Conservation (phyloP, 306 rosid species). For the Quercus bicolor region DNA sequence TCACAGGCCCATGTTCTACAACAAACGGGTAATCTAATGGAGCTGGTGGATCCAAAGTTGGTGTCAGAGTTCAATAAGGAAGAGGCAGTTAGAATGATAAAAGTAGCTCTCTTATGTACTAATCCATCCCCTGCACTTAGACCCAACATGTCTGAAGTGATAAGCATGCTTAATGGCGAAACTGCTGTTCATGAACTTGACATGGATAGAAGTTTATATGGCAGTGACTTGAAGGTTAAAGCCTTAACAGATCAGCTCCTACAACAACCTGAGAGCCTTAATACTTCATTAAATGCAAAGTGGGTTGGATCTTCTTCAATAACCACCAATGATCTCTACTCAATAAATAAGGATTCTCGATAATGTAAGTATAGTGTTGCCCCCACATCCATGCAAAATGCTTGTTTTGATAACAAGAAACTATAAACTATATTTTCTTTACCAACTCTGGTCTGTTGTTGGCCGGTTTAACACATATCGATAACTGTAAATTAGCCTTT, state of each 20-base stretch:
- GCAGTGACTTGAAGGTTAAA: conserved; percentile 37
- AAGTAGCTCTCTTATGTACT: conserved; percentile 55
- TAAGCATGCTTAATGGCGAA: conserved; percentile 59
- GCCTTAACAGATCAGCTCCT: conserved; percentile 29
- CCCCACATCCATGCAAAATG: neutral
- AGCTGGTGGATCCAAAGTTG: conserved; percentile 52
- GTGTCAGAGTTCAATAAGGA: conserved; percentile 36
- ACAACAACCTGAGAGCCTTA: neutral
- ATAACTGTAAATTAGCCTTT: no score
- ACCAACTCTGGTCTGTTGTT: no score
- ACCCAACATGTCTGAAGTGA: conserved; percentile 61
- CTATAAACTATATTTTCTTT: no score
- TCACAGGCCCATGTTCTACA: conserved; percentile 31
- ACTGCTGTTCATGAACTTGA: conserved; percentile 30
- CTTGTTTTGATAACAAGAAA: neutral
- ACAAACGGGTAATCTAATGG: conserved; percentile 28
- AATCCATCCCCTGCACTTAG: conserved; percentile 40
- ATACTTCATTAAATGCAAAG: neutral
- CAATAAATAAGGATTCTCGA: neutral
- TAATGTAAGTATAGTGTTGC: no score
- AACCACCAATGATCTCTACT: neutral
- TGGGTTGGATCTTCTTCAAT: conserved; percentile 5
- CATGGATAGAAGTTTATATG: conserved; percentile 17
- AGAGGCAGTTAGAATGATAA: conserved; percentile 41
- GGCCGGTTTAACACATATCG: no score